phyloP scores from a whole-genome alignment of 352 stramenopile genomes.

The Phytopythium vexans region DNA sequence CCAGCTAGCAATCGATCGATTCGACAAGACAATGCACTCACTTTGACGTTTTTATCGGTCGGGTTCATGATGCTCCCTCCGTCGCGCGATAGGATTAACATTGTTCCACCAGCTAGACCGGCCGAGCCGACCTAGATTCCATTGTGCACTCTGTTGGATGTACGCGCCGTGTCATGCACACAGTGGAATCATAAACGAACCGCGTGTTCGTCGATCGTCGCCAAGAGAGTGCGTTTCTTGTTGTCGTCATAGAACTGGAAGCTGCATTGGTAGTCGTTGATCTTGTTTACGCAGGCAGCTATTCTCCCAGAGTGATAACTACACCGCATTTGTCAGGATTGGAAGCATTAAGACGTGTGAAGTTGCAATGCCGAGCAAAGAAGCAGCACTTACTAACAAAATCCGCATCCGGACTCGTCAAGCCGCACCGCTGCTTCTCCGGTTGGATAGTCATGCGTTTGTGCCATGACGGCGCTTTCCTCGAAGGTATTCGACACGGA shows the following conservation, averaged over 20 bases:
- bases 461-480: not conserved
- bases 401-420: slow-evolving; percentile 56
- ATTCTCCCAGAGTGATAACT: slow-evolving; percentile 67
- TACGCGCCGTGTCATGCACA: not conserved
- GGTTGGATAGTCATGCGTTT: slow-evolving; percentile 33
- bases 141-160: not conserved
- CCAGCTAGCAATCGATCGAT: not conserved
- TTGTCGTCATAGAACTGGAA: slow-evolving; percentile 78
- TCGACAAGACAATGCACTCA: slow-evolving; percentile 2
- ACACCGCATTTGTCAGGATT: slow-evolving; percentile 1
- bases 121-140: slow-evolving; percentile 53
- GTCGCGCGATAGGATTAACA: slow-evolving; percentile 67
- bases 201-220: slow-evolving; percentile 66
- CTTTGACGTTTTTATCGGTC: slow-evolving; percentile 52
- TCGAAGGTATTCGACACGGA: too few species aligned
- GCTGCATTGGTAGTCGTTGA: slow-evolving; percentile 57
- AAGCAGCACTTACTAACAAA: slow-evolving; percentile 53
- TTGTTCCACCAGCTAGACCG: slow-evolving; percentile 43
- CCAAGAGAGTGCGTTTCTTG: slow-evolving; percentile 44
- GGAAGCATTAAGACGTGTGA: not conserved
- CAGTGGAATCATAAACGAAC: slow-evolving; percentile 19
- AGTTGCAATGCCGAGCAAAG: not conserved
- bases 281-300: slow-evolving; percentile 66
- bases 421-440: slow-evolving; percentile 51
- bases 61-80: slow-evolving; percentile 52